phyloP scores from a whole-genome alignment of 257 asterid genomes.

The Mentha longifolia region DNA sequence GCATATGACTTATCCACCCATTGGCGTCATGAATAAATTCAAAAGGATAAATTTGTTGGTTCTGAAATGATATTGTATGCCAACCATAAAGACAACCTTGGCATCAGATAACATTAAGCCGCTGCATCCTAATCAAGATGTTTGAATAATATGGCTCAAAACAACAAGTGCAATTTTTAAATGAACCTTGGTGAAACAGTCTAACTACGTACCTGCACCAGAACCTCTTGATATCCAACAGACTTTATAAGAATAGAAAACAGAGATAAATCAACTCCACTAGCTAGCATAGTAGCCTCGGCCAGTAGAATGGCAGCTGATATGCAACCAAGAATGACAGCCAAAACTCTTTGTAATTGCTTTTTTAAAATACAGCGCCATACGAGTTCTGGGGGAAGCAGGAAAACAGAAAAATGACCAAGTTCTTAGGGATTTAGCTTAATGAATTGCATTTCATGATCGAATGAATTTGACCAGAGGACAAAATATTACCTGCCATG shows the following conservation, averaged over 20 bases:
- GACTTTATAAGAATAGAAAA: conserved; percentile 90
- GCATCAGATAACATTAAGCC: background rate
- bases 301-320: conserved; percentile 92
- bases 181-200: conserved; percentile 27
- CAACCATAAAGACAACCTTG: background rate
- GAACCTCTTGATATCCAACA: conserved; percentile 85
- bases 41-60: background rate
- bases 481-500: conserved; percentile 59
- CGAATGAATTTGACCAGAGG: conserved; percentile 10
- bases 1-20: background rate
- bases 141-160: background rate
- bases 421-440: conserved; percentile 21
- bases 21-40: background rate
- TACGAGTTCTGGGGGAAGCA: conserved; percentile 63
- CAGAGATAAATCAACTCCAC: conserved; percentile 95
- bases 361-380: conserved; percentile 90
- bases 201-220: conserved; percentile 78
- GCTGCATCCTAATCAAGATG: background rate
- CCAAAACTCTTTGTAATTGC: conserved; percentile 71
- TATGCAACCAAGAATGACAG: conserved; percentile 92
- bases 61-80: background rate
- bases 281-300: conserved; percentile 93
- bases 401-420: conserved; percentile 24
- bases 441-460: conserved; percentile 22
- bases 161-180: conserved; percentile 17